These are phyloP conservation scores for Aspergillus pseudoviridinutans DNA, from an alignment of 2,329 filamentous ascomycete species.

Conservation along the genomic window DNA sequence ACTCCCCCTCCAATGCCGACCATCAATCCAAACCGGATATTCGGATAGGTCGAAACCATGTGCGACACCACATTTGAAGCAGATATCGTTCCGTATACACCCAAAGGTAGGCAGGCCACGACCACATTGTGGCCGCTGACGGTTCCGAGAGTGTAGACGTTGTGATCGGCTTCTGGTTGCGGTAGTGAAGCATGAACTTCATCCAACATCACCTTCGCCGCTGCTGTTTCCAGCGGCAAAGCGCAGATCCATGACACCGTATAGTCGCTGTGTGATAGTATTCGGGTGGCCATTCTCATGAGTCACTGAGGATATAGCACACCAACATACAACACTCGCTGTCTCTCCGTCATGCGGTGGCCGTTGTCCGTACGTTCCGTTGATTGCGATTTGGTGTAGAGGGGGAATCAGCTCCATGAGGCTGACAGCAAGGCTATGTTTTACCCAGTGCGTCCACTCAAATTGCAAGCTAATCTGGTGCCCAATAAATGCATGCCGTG, in stretches of 20 bases:
- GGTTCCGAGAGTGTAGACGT: conserved; percentile 2
- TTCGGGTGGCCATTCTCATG: no score
- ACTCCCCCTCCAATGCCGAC: conserved; percentile 14
- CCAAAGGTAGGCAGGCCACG: conserved; percentile 1
- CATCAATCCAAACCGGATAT: conserved; percentile 5
- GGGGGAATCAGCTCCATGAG: no score
- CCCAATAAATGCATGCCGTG: no score
- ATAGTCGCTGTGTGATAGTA: not conserved
- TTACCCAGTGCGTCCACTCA: no score
- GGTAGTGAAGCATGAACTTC: not conserved
- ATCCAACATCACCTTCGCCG: conserved; percentile 6
- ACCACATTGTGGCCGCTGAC: conserved; percentile 1
- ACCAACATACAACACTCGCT: no score
- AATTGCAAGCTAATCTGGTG: no score
- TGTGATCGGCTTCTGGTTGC: not conserved
- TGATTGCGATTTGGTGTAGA: no score
- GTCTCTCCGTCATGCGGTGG: no score
- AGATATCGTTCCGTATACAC: conserved; percentile 3
- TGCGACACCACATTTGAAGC: not conserved
- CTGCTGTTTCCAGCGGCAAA: not conserved
- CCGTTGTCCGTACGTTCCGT: no score
- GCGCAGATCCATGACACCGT: not conserved
- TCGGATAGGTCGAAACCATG: conserved; percentile 1
- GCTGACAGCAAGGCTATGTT: no score
- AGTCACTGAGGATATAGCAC: no score